Evolutionary conservation across 2,329 filamentous ascomycete genomes (phyloP).

Genomic region (Chaetomiaceae sp.): DNA sequence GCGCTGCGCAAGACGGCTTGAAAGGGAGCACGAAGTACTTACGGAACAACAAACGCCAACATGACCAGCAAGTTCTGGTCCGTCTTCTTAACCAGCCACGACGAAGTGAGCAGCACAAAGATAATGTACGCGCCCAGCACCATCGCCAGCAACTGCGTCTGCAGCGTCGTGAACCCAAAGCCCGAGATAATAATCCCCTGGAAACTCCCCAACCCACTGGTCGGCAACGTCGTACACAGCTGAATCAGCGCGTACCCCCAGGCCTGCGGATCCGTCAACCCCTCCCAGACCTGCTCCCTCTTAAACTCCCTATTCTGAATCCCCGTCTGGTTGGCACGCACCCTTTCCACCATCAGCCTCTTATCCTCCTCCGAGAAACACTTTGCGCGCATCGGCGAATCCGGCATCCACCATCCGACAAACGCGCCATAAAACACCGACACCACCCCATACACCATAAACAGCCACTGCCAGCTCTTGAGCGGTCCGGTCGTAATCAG

Average conservation of each 20-base stretch:
- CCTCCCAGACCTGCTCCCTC: conserved; percentile 41
- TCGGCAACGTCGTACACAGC: conserved; percentile 67
- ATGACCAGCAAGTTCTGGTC: conserved; percentile 64
- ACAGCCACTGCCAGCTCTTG: conserved; percentile 63
- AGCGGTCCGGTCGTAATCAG: conserved; percentile 48
- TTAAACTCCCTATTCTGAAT: conserved; percentile 50
- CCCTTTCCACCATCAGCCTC: conserved; percentile 54
- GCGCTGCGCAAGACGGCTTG: neutral
- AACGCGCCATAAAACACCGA: conserved; percentile 60
- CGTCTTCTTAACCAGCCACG: conserved; percentile 62
- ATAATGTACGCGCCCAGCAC: conserved; percentile 70
- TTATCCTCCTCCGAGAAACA: conserved; percentile 63
- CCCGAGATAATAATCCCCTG: conserved; percentile 66
- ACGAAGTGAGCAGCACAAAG: conserved; percentile 57
- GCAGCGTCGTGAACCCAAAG: conserved; percentile 58
- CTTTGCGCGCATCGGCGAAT: conserved; percentile 65
- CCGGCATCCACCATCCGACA: conserved; percentile 58
- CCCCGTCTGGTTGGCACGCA: conserved; percentile 55
- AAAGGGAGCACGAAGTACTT: conserved; percentile 26
- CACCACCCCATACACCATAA: conserved; percentile 58
- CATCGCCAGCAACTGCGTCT: conserved; percentile 71
- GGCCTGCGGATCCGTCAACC: conserved; percentile 58
- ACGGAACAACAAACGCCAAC: conserved; percentile 60
- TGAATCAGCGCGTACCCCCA: conserved; percentile 61
- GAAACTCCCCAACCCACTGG: conserved; percentile 65